These are phyloP conservation scores for Oenanthe sinensis DNA, from an alignment of 129 eudicot genomes.

Conservation along the genomic window DNA sequence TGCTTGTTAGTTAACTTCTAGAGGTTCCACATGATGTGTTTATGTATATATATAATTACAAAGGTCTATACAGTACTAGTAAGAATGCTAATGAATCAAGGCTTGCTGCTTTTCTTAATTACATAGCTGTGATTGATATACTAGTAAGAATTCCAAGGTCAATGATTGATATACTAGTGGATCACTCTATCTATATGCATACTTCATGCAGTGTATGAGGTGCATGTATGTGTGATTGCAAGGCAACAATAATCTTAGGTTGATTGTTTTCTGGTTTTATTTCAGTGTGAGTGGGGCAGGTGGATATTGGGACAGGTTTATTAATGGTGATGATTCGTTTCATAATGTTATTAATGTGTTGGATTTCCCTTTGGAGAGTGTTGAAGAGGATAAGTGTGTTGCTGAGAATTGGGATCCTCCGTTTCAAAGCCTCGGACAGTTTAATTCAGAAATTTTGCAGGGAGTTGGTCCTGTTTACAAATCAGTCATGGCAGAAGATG, in stretches of 20 bases:
- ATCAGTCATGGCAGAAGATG: background rate
- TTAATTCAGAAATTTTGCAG: background rate
- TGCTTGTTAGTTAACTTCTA: background rate
- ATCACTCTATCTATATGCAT: background rate
- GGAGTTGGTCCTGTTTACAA: background rate
- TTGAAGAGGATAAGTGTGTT: background rate
- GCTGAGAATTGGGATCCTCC: background rate
- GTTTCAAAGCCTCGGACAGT: background rate
- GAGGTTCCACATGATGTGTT: background rate
- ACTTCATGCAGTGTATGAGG: background rate
- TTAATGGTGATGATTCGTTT: constrained; percentile 3
- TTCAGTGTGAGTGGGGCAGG: background rate
- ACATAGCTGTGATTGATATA: background rate
- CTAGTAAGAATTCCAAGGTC: no score
- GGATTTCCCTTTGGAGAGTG: constrained; percentile 10
- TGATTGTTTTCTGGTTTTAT: background rate
- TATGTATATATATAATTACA: background rate
- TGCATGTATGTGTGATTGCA: background rate
- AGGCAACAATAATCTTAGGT: background rate
- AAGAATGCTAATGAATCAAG: background rate
- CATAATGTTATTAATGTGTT: constrained; percentile 5
- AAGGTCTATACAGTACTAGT: background rate
- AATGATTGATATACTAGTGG: background rate
- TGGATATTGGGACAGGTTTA: constrained; percentile 10
- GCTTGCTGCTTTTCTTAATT: background rate